Conservation (phyloP, 2,329 filamentous ascomycete species). For the Colletotrichum tanaceti region DNA sequence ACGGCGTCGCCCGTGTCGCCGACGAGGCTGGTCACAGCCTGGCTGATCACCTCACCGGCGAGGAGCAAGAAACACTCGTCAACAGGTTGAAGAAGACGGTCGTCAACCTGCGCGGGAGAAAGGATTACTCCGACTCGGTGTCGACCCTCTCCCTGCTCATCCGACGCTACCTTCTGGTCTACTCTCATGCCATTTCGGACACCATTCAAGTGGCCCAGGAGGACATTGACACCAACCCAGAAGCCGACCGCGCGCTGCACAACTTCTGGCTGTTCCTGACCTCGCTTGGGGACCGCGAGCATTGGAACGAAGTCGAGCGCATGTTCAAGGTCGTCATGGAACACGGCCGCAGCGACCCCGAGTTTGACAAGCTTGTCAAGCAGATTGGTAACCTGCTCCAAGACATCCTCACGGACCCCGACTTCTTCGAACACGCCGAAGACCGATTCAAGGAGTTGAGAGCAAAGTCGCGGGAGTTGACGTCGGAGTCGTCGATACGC, state of each 20-base stretch:
- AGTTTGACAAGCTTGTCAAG: conserved; percentile 82
- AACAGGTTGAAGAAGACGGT: conserved; percentile 82
- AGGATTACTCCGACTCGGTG: conserved; percentile 88
- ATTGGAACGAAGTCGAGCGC: conserved; percentile 81
- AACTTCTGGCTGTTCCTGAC: conserved; percentile 86
- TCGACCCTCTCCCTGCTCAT: conserved; percentile 81
- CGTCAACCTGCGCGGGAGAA: conserved; percentile 76
- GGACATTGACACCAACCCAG: conserved; percentile 78
- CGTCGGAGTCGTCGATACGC: conserved; percentile 74
- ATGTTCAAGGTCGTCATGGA: conserved; percentile 77
- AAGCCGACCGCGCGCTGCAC: conserved; percentile 78
- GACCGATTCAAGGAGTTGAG: conserved; percentile 64
- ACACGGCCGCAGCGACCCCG: conserved; percentile 80
- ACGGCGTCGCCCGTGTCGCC: conserved; percentile 65
- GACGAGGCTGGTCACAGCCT: conserved; percentile 75
- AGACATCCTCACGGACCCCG: conserved; percentile 84
- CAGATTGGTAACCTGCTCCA: conserved; percentile 81
- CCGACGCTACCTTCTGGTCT: conserved; percentile 80
- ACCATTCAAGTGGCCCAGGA: conserved; percentile 74
- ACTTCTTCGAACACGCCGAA: conserved; percentile 83
- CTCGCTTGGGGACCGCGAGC: conserved; percentile 78
- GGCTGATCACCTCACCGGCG: conserved; percentile 77
- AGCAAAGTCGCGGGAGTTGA: conserved; percentile 70
- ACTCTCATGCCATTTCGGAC: conserved; percentile 78
- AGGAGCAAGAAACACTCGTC: conserved; percentile 78